Percentiles rank a stretch among this genome's conserved stretches.
Evolutionary conservation across 805 yeast genomes (phyloP).

Genomic region (Ogataea salicorniae): DNA sequence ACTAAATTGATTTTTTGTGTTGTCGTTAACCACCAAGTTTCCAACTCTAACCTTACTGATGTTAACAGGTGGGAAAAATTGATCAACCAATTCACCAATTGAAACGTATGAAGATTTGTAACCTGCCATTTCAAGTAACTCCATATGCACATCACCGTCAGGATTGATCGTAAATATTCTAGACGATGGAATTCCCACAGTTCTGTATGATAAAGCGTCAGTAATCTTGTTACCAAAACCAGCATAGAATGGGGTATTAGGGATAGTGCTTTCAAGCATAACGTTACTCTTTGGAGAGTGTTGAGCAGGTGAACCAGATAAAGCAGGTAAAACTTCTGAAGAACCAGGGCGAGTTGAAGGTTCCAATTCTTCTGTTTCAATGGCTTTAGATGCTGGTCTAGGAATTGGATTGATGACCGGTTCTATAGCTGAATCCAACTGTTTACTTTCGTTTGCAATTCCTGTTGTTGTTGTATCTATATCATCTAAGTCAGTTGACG

Average conservation of each 20-base stretch:
- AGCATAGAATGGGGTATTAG: constrained; percentile 84
- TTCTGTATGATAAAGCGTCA: constrained; percentile 90
- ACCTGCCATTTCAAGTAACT: constrained; percentile 88
- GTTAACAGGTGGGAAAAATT: constrained; percentile 86
- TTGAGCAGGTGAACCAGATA: neutral
- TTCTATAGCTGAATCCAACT: neutral
- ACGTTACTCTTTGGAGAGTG: neutral
- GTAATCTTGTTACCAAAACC: constrained; percentile 97
- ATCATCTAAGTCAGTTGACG: neutral
- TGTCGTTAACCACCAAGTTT: constrained; percentile 21
- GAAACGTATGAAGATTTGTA: constrained; percentile 81
- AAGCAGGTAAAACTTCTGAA: neutral
- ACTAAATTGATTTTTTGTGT: constrained; percentile 56
- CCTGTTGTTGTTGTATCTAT: neutral
- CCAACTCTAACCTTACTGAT: constrained; percentile 9
- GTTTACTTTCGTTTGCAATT: neutral
- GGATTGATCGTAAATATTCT: constrained; percentile 94
- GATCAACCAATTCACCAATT: constrained; percentile 92
- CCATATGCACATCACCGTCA: constrained; percentile 97
- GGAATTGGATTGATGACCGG: neutral
- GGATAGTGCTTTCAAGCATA: constrained; percentile 31
- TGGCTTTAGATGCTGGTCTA: neutral
- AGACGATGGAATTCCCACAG: constrained; percentile 91
- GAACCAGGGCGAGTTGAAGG: neutral
- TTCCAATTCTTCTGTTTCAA: neutral